Evolutionary conservation across 2,329 filamentous ascomycete genomes (phyloP).

Genomic region (Colletotrichum siamense): DNA sequence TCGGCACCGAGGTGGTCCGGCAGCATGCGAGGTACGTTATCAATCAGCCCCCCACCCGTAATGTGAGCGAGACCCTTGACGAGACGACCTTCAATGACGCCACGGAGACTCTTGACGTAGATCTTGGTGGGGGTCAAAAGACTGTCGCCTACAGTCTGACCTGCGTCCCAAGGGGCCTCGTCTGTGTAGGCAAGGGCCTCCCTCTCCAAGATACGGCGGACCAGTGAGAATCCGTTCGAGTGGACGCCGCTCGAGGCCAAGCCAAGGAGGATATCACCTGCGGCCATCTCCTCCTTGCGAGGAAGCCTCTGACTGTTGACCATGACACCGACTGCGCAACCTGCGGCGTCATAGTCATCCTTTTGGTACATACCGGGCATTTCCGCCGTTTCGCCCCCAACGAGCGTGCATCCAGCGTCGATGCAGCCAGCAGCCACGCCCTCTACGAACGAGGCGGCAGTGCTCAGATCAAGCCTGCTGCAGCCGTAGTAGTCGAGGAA

Average conservation of each 20-base stretch:
- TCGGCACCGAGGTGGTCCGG: constrained; percentile 79
- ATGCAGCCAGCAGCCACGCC: constrained; percentile 89
- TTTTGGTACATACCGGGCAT: constrained; percentile 95
- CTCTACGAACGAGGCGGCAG: constrained; percentile 84
- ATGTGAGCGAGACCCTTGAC: constrained; percentile 97
- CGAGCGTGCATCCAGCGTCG: constrained; percentile 83
- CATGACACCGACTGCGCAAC: constrained; percentile 88
- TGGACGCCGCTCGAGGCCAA: constrained; percentile 87
- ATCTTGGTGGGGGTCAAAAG: constrained; percentile 91
- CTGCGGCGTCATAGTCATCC: constrained; percentile 92
- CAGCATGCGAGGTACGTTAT: constrained; percentile 95
- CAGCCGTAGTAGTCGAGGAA: constrained; percentile 99
- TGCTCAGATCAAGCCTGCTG: constrained; percentile 80
- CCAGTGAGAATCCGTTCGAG: constrained; percentile 97
- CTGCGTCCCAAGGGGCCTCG: constrained; percentile 76
- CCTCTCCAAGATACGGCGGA: constrained; percentile 83
- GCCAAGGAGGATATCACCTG: constrained; percentile 86
- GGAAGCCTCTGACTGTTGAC: constrained; percentile 74
- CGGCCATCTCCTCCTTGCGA: constrained; percentile 74
- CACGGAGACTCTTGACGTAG: constrained; percentile 85
- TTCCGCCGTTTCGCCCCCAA: constrained; percentile 97
- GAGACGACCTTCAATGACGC: constrained; percentile 64
- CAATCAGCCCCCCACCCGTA: constrained; percentile 89
- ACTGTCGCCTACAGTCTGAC: constrained; percentile 71
- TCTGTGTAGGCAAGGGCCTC: constrained; percentile 75